Conservation (phyloP, 345 rosid genomes). For the Ceriops tagal region DNA sequence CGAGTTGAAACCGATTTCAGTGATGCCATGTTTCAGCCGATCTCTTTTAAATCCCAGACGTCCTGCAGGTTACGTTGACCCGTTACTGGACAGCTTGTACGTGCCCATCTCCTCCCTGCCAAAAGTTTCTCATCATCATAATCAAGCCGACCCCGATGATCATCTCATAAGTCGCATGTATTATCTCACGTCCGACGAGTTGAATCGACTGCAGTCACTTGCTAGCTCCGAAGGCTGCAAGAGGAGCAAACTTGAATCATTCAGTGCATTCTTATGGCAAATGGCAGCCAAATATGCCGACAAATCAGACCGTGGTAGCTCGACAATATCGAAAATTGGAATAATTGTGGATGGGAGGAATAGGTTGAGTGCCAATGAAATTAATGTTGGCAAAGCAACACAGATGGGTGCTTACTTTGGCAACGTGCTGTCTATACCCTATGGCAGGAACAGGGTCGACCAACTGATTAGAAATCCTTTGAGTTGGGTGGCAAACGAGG, state of each 20-base stretch:
- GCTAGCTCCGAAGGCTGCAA: slow-evolving; percentile 33
- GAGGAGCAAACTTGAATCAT: slow-evolving; percentile 59
- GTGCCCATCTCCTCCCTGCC: slow-evolving; percentile 45
- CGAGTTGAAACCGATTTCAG: slow-evolving; percentile 37
- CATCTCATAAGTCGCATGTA: slow-evolving; percentile 55
- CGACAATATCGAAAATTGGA: slow-evolving; percentile 42
- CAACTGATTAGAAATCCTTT: slow-evolving; percentile 44
- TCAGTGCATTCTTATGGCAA: slow-evolving; percentile 71
- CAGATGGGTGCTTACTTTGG: slow-evolving; percentile 46
- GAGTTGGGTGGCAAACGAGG: slow-evolving; percentile 52
- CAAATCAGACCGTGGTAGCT: background rate
- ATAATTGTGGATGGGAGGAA: slow-evolving; percentile 68
- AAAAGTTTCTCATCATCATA: slow-evolving; percentile 12
- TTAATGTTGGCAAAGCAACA: background rate
- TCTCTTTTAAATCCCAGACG: slow-evolving; percentile 57
- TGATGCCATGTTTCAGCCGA: slow-evolving; percentile 52
- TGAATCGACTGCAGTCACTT: slow-evolving; percentile 36
- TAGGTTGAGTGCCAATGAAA: slow-evolving; percentile 25
- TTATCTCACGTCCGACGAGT: slow-evolving; percentile 32
- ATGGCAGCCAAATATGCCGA: slow-evolving; percentile 37
- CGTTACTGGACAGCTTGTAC: slow-evolving; percentile 48
- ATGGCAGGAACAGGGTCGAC: slow-evolving; percentile 31
- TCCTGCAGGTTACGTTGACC: slow-evolving; percentile 28
- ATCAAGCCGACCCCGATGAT: background rate
- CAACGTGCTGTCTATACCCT: slow-evolving; percentile 67